phyloP scores from a whole-genome alignment of 495 filamentous ascomycete genomes.

The Astrothelium subdiscretum region DNA sequence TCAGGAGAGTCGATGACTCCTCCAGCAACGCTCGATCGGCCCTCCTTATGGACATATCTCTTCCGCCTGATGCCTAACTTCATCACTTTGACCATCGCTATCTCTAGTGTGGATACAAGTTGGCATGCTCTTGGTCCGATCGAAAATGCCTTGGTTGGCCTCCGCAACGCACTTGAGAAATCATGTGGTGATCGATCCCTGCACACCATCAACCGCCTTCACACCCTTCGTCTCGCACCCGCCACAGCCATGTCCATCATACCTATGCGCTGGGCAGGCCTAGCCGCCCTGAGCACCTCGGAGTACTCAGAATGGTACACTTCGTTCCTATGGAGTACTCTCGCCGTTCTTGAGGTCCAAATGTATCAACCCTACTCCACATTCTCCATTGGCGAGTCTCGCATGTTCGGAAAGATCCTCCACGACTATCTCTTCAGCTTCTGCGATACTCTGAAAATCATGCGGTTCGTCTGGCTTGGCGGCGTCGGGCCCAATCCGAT shows the following conservation, averaged over 20 bases:
- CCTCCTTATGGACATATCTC: background rate
- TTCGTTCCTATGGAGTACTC: background rate
- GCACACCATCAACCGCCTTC: background rate
- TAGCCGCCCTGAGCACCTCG: constrained; percentile 10
- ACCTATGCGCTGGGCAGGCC: constrained; percentile 19
- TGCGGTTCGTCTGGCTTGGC: constrained; percentile 20
- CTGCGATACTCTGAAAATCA: constrained; percentile 4
- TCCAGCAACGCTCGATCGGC: background rate
- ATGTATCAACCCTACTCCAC: constrained; percentile 14
- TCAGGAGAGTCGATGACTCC: background rate
- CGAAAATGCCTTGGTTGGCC: constrained; percentile 12
- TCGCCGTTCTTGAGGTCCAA: constrained; percentile 13
- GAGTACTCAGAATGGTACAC: background rate
- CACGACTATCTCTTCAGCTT: constrained; percentile 20
- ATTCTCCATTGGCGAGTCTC: constrained; percentile 6
- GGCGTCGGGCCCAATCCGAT: constrained; percentile 17
- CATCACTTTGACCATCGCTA: constrained; percentile 10
- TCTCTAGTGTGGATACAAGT: constrained; percentile 6
- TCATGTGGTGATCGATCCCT: background rate
- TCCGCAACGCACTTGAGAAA: constrained; percentile 19
- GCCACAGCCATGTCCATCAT: constrained; percentile 18
- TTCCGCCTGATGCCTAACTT: constrained; percentile 10
- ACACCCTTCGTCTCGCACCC: constrained; percentile 14
- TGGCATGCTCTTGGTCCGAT: constrained; percentile 16
- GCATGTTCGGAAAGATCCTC: constrained; percentile 20